Base-by-base conservation (phyloP, 1,139 yeast genomes). In the Kodamaea sp. region DNA sequence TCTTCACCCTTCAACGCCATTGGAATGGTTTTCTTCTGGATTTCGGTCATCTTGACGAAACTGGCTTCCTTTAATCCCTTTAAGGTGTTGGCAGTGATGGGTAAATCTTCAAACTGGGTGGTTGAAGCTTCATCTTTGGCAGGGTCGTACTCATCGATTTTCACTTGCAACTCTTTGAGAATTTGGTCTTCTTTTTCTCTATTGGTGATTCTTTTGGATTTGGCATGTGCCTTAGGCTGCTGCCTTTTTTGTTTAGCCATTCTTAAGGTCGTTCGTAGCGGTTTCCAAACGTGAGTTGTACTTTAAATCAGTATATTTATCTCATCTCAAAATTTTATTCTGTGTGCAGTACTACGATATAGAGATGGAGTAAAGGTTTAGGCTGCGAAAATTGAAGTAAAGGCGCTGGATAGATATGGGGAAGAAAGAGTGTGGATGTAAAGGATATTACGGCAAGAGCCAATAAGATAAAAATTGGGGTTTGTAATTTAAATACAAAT, bases 21-120 rank as follows among this genome's bases (percentile, higher is more conserved):
- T 0, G 95, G 86, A 22, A 92, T 86, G 4, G 96, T 73, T 34
- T 79, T 80, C 46, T 74, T 78, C 53, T 92, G 99, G 38, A 92
- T 87, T 37, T 86, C 96, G 0, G 98, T 92, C 64, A 89, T 60
- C 15, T 80, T 73, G 3, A 84, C 70, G 57, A 83, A 92, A 42
- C 81, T 76, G 14, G 86, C 73, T 35, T 81, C 86, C 39, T 76
- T 79, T 26, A 92, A 64, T 2, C 98, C 98, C 44, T 73, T 71
- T 13, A 80, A 50, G 5, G 96, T 84, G 4, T 69, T 67, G 14
- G 66, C 57, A 5, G 94, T 77, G 18, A 92, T 61, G 5, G 98
- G 97, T 18, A 92, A 71, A 42, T 92, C 92, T 40, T 69, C 61
- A 47, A 80, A 80, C 39, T 70, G 74, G 4, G 66, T 52, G 8